phyloP scores from a whole-genome alignment of 2,329 filamentous ascomycete genomes.

The Penicillium sp. region DNA sequence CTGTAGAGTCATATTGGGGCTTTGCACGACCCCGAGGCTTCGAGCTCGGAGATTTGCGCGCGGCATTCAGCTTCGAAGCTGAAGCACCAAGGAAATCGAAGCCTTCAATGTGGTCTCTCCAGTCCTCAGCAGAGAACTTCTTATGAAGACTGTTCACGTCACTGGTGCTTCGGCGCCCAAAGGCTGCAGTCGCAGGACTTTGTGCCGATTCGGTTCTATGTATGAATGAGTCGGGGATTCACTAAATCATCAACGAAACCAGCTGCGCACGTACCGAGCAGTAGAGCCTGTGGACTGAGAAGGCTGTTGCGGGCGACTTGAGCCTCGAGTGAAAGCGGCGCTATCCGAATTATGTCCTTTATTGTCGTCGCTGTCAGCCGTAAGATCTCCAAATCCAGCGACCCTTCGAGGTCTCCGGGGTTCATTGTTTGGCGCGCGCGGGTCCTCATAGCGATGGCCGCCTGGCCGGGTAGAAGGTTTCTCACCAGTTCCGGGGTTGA shows the following conservation, averaged over 20 bases:
- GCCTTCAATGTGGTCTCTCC: conserved; percentile 37
- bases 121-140: conserved; percentile 44
- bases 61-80: conserved; percentile 19
- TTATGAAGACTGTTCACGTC: conserved; percentile 28
- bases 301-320: conserved; percentile 13
- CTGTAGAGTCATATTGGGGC: conserved; percentile 20
- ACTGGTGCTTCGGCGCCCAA: conserved; percentile 36
- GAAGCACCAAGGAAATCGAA: conserved; percentile 39
- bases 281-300: conserved; percentile 7
- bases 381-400: conserved; percentile 20
- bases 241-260: background rate
- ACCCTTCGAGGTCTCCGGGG: conserved; percentile 15
- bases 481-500: conserved; percentile 34
- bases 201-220: conserved; percentile 7
- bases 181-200: conserved; percentile 16
- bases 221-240: background rate
- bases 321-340: conserved; percentile 25
- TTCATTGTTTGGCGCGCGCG: conserved; percentile 1
- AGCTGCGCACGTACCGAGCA: conserved; percentile 10
- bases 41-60: conserved; percentile 17
- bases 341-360: conserved; percentile 36
- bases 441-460: conserved; percentile 5
- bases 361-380: conserved; percentile 27
- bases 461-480: conserved; percentile 17
- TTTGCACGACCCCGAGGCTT: conserved; percentile 23